phyloP scores from a whole-genome alignment of 148 eudicot species.

The Vaccinium myrtillus region DNA sequence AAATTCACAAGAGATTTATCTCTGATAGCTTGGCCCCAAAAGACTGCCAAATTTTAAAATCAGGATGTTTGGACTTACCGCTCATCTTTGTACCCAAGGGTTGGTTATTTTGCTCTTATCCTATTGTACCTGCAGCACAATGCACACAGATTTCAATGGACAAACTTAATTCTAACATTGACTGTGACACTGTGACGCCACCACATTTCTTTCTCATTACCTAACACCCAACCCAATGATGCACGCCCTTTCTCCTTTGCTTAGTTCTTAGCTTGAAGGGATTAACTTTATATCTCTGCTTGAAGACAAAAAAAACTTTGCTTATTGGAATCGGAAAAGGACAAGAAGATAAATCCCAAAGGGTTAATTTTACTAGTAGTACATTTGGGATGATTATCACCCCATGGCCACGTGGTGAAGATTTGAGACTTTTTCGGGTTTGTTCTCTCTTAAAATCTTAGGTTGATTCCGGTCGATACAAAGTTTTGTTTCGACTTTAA shows the following conservation, averaged over 20 bases:
- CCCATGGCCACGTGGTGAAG: no score
- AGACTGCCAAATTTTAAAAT: no score
- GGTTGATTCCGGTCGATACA: no score
- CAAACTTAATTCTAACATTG: neutral
- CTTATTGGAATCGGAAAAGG: neutral
- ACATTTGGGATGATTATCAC: no score
- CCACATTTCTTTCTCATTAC: neutral
- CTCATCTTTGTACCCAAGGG: no score
- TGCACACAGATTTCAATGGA: neutral
- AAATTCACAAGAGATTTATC: no score
- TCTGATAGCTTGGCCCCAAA: no score
- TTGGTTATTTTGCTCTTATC: neutral
- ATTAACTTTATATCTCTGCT: neutral
- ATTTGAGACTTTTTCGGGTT: no score
- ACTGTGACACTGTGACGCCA: constrained; percentile 12
- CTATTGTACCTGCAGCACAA: neutral
- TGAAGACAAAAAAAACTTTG: neutral
- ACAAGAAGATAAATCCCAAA: neutral
- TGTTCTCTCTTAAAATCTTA: no score
- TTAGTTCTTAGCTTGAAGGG: neutral
- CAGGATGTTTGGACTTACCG: no score
- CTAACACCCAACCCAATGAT: constrained; percentile 1
- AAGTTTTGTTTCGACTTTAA: no score
- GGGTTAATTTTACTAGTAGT: no score
- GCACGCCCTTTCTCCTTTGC: neutral